Evolutionary conservation across 306 rosid species (phyloP), one percentile per base, ranked within the genome.

Genomic region (Ormosia semicastrata): DNA sequence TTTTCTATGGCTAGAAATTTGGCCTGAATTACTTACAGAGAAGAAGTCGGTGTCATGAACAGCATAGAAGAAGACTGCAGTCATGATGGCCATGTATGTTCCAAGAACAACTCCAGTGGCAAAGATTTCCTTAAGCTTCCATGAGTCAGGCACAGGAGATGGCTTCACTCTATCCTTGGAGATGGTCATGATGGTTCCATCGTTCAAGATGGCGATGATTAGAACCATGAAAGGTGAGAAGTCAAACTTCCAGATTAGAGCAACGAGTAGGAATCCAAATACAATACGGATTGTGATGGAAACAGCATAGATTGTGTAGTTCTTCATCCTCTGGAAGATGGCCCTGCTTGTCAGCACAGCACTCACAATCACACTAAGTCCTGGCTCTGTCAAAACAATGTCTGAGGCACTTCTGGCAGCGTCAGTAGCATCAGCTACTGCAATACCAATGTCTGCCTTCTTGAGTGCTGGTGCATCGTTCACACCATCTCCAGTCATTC

Each of bases 401-500:
- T 93, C 98, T 1, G 98, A 91, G n/a, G 98, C 98, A 81, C 94
- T 72, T 73, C 98, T 83, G 32, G 98, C 98, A 5, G 98, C 98
- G 11, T 93, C 97, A 15, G 98, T 93, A 79, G 98, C 98, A 79
- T 91, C 98, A 6, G 85, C 98, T 75, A 93, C 98, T 0, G 98
- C 98, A 73, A 91, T 93, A 7, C 98, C 98, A 43, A 93, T 93
- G 84, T 93, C 98, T 49, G 97, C 98, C 77, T 67, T 91, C 89
- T 91, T 93, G 18, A 93, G 91, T 12, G 98, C 98, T 6, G 98
- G 98, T 52, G 98, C 97, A 24, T 93, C 98, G 17, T 93, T 93
- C 15, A 93, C 98, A 70, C 98, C 98, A 67, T 93, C 98, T 67
- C 98, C 98, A 1, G 97, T 93, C 98, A 93, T 93, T 32, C 98